Evolutionary conservation across 345 rosid species (phyloP), one percentile per base, ranked within the genome.

Genomic region (Citrus unshiu): DNA sequence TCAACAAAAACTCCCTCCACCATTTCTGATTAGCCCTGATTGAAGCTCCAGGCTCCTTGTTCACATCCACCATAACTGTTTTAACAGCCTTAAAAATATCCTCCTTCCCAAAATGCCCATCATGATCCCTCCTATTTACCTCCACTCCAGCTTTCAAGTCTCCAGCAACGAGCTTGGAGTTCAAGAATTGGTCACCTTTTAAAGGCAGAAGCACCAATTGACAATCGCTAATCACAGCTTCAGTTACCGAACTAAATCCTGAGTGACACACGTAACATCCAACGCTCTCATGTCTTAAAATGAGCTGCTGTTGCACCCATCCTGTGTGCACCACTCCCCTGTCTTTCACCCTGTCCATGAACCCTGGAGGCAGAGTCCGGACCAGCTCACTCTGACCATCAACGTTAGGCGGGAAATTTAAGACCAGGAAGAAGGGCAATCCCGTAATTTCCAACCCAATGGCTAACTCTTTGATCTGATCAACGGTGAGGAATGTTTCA

Each of bases 161-260:
- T 2, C 34, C 72, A 0, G 81, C 79, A 9, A 81, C 25, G 27
- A 84, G 80, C 77, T 70, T 84, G 25, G 87, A 66, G 71, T 84
- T 84, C 54, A 86, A 66, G 84, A 82, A 80, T 43, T 84, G 89
- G 51, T 84, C 87, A 3, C 83, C 84, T 68, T 80, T 86, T 3
- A 82, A 24, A 12, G 89, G 89, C 69, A 86, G 24, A 58, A 86
- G 60, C 6, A 81, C 89, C 74, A 86, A 40, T 27, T 81, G 81
- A 61, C 87, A 78, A 14, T 86, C 83, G 27, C 76, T 80, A 24
- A 84, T 7, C n/a, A 80, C 37, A 12, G 78, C 87, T 80, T 86
- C 87, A 1, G 78, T 59, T 25, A 84, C 30, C 1, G 85, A 86
- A 77, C 87, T 82, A 6, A 76, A 79, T 18, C 89, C 86, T 0